Base-by-base conservation (phyloP, 306 rosid species). In the Quercus gilva region DNA sequence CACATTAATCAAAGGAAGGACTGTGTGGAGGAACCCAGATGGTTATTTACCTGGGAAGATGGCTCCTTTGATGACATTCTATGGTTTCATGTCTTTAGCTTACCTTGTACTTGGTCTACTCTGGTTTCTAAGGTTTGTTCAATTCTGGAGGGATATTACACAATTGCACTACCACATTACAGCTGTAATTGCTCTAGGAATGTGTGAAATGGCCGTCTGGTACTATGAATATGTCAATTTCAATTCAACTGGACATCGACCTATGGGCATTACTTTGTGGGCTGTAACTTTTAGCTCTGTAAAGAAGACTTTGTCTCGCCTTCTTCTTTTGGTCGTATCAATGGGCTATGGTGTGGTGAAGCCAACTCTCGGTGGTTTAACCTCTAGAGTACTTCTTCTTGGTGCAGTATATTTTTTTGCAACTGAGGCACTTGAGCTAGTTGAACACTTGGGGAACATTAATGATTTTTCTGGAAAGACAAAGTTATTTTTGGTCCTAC, bases 191-290 rank as follows among this genome's bases (percentile, higher is more conserved):
- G 93, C 92, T 37, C 97, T 94, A 55, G 98, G 97, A 20, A 94
- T 94, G 98, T 92, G 97, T 23, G 98, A 94, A 88, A 92, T 91
- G 97, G 97, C 94, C 41, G 89, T 94, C 5, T 94, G 98, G 98
- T 94, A 94, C 82, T 94, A 92, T 69, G 98, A 94, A 88, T 94
- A 92, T 79, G 92, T 84, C 43, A 94, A 94, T 76, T 90, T 94
- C 79, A 94, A 94, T 87, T 88, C 93, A 10, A 94, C 97, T 45
- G 96, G 97, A 68, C 79, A 78, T 25, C 91, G 98, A 85, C 98
- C 98, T 3, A 94, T 94, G 93, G 96, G 86, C 35, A 86, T 94
- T 82, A 92, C 98, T n/a, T 65, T 92, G 49, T 94, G 98, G 98
- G 97, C 97, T 7, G 98, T 91, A 25, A 92, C 97, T 4, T 89